Conservation (phyloP, 2,329 filamentous ascomycete genomes). For the Annulohypoxylon truncatum region DNA sequence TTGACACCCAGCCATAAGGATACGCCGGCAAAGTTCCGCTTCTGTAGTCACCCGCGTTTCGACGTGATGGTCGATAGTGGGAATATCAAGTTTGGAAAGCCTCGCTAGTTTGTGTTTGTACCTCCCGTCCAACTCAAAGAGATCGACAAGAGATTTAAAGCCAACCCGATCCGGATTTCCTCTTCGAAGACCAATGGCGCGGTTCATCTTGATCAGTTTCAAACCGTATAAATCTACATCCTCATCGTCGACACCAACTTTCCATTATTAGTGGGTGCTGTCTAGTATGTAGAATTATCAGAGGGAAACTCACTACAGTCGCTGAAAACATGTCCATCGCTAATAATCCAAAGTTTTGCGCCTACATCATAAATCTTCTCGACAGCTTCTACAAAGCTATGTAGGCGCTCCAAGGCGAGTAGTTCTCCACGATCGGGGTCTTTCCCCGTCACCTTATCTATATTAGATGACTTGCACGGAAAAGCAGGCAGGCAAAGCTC, state of each 20-base stretch:
- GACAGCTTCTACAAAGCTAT: conserved; percentile 48
- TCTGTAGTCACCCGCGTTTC: conserved; percentile 43
- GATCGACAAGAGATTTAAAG: conserved; percentile 47
- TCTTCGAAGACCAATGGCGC: conserved; percentile 41
- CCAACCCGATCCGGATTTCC: conserved; percentile 44
- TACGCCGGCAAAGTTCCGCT: conserved; percentile 50
- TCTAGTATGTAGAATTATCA: not conserved
- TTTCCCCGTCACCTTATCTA: conserved; percentile 49
- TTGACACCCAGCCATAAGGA: conserved; percentile 52
- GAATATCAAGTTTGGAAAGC: conserved; percentile 11
- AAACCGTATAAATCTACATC: conserved; percentile 55
- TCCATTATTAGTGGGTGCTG: conserved; percentile 9
- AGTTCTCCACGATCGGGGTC: conserved; percentile 52
- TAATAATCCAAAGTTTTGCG: conserved; percentile 53
- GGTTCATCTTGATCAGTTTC: conserved; percentile 54
- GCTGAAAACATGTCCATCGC: conserved; percentile 56
- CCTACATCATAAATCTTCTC: conserved; percentile 50
- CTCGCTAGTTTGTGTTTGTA: conserved; percentile 43
- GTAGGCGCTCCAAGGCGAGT: conserved; percentile 49
- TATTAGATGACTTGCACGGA: conserved; percentile 55
- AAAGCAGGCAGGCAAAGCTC: conserved; percentile 52
- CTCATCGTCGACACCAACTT: conserved; percentile 58
- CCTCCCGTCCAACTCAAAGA: conserved; percentile 53
- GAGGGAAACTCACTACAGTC: conserved; percentile 52
- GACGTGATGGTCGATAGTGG: conserved; percentile 51